A percentile compares a stretch with the other conserved stretches of the same genome.
Conservation (phyloP, 371 early-diverging fungal genomes). For the Saksenaea vasiformis region DNA sequence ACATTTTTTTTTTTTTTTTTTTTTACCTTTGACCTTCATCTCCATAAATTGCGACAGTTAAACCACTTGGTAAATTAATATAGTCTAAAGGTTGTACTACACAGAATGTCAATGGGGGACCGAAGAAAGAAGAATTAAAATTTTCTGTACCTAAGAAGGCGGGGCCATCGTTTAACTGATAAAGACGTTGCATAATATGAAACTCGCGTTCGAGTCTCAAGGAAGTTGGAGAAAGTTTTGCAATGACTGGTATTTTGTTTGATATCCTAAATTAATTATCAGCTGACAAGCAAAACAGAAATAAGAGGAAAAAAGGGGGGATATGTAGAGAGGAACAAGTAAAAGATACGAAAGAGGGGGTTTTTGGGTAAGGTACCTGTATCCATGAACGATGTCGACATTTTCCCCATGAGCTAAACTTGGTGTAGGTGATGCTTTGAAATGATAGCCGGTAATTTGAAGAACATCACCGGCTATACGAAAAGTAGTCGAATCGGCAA, state of each 20-base stretch:
- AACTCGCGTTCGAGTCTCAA: conserved; percentile 44
- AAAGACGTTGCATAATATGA: conserved; percentile 41
- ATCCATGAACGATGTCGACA: conserved; percentile 41
- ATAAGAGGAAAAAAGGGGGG: neutral
- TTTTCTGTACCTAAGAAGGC: conserved; percentile 38
- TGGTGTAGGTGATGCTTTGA: conserved; percentile 32
- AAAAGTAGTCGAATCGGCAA: conserved; percentile 30
- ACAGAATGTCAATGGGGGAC: neutral
- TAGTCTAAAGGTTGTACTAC: conserved; percentile 44
- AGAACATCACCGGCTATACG: conserved; percentile 23
- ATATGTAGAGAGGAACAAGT: neutral
- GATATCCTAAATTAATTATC: conserved; percentile 26
- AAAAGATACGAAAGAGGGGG: neutral
- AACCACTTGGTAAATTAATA: conserved; percentile 34
- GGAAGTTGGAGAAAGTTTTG: conserved; percentile 42
- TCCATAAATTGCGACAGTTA: conserved; percentile 38
- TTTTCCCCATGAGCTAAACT: conserved; percentile 41
- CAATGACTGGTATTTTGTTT: conserved; percentile 39
- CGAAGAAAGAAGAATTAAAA: too few species aligned
- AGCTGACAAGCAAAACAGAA: neutral
- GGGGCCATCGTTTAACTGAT: conserved; percentile 35
- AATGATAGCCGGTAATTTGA: conserved; percentile 49
- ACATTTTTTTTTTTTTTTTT: conserved; percentile 14
- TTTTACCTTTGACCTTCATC: conserved; percentile 34
- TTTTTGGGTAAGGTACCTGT: conserved; percentile 28